phyloP scores from a whole-genome alignment of 2,329 filamentous ascomycete genomes.

The Cryphonectria parasitica region DNA sequence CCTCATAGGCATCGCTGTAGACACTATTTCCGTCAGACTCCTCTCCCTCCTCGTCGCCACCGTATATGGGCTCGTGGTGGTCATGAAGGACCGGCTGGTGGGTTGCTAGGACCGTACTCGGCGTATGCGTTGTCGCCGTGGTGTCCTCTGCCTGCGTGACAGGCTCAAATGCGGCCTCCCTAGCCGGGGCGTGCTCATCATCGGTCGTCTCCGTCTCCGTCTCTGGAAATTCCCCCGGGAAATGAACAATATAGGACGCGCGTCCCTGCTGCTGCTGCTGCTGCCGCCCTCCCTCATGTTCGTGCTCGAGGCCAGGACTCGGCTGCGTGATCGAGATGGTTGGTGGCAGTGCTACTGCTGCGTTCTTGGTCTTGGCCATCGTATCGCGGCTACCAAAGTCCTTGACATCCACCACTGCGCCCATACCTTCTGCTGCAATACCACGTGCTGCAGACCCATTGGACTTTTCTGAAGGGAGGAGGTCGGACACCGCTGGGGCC shows the following conservation, averaged over 20 bases:
- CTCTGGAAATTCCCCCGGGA: conserved; percentile 64
- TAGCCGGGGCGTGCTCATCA: conserved; percentile 14
- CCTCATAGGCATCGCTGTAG: conserved; percentile 79
- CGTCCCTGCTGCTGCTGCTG: conserved; percentile 26
- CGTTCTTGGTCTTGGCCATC: not conserved
- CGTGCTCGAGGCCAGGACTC: conserved; percentile 42
- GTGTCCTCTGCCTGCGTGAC: conserved; percentile 31
- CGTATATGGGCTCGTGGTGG: conserved; percentile 27
- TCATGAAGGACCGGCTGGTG: conserved; percentile 40
- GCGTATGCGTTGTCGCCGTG: conserved; percentile 29
- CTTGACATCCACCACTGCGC: conserved; percentile 29
- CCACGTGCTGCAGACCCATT: conserved; percentile 13
- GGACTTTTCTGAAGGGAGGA: not conserved
- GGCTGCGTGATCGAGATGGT: conserved; percentile 50
- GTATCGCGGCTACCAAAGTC: conserved; percentile 7
- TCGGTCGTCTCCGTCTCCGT: conserved; percentile 28
- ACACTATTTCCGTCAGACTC: conserved; percentile 58
- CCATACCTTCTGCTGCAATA: not conserved
- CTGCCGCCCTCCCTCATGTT: not conserved
- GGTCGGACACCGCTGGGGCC: conserved; percentile 1
- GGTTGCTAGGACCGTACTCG: conserved; percentile 33
- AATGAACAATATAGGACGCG: conserved; percentile 50
- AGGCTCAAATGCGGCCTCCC: conserved; percentile 33
- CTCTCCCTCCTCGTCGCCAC: conserved; percentile 28
- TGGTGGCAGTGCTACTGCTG: not conserved